Percentiles rank a stretch among this genome's conserved stretches.
Evolutionary conservation across 257 asterid genomes (phyloP).

Genomic region (Ophiorrhiza pumila): DNA sequence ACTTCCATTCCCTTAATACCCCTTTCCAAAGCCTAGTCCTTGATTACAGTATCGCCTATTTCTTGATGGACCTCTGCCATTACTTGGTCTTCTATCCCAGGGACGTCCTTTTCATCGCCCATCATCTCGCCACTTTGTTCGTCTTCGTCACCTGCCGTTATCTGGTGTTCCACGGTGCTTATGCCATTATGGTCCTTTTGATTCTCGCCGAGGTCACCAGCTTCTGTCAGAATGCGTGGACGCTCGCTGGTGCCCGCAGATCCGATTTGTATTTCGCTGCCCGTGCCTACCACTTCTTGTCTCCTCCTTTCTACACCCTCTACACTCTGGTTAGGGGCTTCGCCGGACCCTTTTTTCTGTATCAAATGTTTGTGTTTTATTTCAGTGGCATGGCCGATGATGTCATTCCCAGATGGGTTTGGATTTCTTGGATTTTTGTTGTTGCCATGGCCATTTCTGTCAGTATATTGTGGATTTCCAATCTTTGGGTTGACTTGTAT

Average conservation of each 20-base stretch:
- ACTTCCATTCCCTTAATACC: constrained; percentile 65
- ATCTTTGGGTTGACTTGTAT: constrained; percentile 69
- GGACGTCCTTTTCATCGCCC: constrained; percentile 80
- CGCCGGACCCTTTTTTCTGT: constrained; percentile 70
- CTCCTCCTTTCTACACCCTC: constrained; percentile 79
- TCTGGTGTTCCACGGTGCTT: constrained; percentile 70
- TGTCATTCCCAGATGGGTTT: constrained; percentile 78
- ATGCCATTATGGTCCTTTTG: constrained; percentile 64
- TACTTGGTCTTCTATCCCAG: constrained; percentile 61
- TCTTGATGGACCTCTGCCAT: constrained; percentile 82
- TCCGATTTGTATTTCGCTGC: constrained; percentile 61
- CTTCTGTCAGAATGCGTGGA: constrained; percentile 87
- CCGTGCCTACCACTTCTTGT: constrained; percentile 45
- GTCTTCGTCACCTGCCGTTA: constrained; percentile 85
- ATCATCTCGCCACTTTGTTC: constrained; percentile 79
- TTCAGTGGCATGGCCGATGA: constrained; percentile 55
- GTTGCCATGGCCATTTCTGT: constrained; percentile 65
- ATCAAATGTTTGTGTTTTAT: constrained; percentile 55
- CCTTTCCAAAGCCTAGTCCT: constrained; percentile 59
- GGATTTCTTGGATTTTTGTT: constrained; percentile 82
- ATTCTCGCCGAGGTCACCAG: constrained; percentile 87
- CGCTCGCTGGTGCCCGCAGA: constrained; percentile 64
- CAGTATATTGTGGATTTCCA: constrained; percentile 73
- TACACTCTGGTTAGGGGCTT: constrained; percentile 77
- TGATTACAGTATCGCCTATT: constrained; percentile 87